Evolutionary conservation across 352 stramenopile species (phyloP), one percentile per base, ranked within the genome.

Genomic region (Pythium coloratum): DNA sequence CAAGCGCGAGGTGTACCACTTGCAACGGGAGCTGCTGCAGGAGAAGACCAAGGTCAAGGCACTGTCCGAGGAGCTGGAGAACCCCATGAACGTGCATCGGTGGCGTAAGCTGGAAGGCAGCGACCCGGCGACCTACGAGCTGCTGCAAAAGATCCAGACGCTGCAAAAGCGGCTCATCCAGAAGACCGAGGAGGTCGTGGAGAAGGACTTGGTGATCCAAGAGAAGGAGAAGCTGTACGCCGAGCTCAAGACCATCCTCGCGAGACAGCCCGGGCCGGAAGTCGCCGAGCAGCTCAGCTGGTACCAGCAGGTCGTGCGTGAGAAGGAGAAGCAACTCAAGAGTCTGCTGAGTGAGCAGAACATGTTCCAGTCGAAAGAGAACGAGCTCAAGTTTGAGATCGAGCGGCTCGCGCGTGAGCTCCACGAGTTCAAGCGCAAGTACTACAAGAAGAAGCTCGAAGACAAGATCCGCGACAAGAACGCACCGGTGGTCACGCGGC

Each of bases 311-410:
- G 90, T 96, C 54, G 90, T 99, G 28, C 97, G 96, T 65, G 94
- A 98, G 60, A 99, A 99, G 73, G 94, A 96, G 9, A 95, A 97
- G 61, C 95, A 99, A 71, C 94, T 99, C 80, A 99, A 98, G 76
- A 96, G 93, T 20, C 93, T 99, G 76, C 88, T 97, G 33, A 94
- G 86, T 59, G 97, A 99, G 68, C 93, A 99, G 62, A 99, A 99
- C 75, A 99, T 99, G 97, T 94, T 97, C 61, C 81, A 95, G 66
- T 88, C 89, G 14, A 93, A 97, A 70, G 91, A 98, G 46, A 96
- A 97, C 67, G 95, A 98, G 65, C 92, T 98, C 66, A 98, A 98
- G 66, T 98, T 97, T 65, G 95, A 98, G 73, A 93, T 98, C 47
- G 92, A 98, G 72, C 87, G 92, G 2, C 77, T 98, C 10, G 88